These are phyloP conservation scores for Backusella sp. DNA, from an alignment of 192 early-diverging fungal genomes.

Conservation along the genomic window DNA sequence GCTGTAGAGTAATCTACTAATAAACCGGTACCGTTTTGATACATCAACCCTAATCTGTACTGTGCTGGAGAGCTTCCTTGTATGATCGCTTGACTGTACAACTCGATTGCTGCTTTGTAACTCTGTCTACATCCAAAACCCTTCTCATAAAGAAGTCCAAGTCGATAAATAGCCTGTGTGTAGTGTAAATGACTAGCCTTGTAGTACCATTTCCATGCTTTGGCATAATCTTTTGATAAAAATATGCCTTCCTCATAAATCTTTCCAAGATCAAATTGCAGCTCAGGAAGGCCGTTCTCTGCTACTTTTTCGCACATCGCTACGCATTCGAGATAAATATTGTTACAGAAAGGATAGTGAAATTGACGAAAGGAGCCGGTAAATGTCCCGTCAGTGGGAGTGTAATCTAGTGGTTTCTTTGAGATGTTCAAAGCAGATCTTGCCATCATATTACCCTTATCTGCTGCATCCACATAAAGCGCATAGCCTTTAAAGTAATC, in stretches of 20 bases:
- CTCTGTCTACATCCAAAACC: neutral
- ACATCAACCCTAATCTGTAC: neutral
- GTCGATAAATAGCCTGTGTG: neutral
- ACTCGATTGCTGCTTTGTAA: neutral
- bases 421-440: neutral
- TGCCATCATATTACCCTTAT: neutral
- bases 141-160: neutral
- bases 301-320: neutral
- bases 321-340: neutral
- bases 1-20: neutral
- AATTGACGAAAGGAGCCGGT: neutral
- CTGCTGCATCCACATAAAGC: neutral
- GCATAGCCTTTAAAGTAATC: neutral
- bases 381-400: neutral
- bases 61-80: neutral
- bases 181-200: neutral
- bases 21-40: neutral
- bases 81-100: neutral
- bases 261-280: neutral
- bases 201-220: neutral
- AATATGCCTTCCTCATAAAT: neutral
- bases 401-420: neutral
- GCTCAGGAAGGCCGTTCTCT: neutral
- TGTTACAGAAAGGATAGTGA: neutral
- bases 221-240: neutral